These are phyloP conservation scores for Calonectria montana DNA, from an alignment of 2,329 filamentous ascomycete species.

Conservation along the genomic window DNA sequence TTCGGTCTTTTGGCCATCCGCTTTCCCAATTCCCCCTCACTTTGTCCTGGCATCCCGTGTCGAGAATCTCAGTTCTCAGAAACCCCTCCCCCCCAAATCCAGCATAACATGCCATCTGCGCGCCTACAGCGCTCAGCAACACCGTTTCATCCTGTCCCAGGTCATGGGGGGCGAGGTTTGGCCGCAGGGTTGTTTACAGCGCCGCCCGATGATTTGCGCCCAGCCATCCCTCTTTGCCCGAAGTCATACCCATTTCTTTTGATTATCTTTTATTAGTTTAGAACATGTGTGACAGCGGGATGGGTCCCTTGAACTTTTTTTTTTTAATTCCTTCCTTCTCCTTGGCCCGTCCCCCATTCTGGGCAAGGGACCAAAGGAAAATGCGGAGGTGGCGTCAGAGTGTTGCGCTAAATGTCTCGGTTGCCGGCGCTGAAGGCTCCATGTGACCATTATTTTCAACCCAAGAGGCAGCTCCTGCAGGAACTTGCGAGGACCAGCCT, in stretches of 20 bases:
- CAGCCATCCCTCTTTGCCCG: neutral
- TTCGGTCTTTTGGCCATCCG: neutral
- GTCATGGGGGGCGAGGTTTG: slow-evolving; percentile 10
- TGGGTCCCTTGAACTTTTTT: neutral
- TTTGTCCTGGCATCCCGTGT: neutral
- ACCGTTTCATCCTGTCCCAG: slow-evolving; percentile 10
- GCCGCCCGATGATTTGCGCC: slow-evolving; percentile 2
- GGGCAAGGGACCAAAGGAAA: slow-evolving; percentile 2
- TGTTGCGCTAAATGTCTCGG: slow-evolving; percentile 25
- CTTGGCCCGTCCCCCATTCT: neutral
- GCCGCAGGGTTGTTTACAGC: slow-evolving; percentile 10
- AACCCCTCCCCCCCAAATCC: neutral
- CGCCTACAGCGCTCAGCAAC: slow-evolving; percentile 10
- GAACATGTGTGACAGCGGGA: slow-evolving; percentile 7
- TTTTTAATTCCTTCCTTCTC: slow-evolving; percentile 1
- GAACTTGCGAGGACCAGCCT: slow-evolving; percentile 25
- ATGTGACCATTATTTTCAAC: slow-evolving; percentile 21
- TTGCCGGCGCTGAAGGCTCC: slow-evolving; percentile 18
- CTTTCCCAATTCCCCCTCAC: slow-evolving; percentile 15
- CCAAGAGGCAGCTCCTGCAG: slow-evolving; percentile 26
- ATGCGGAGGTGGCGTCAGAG: slow-evolving; percentile 30
- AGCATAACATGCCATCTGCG: neutral
- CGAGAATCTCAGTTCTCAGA: slow-evolving; percentile 10
- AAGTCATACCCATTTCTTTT: neutral
- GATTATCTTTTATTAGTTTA: neutral